Evolutionary conservation across 2,329 filamentous ascomycete species (phyloP), one percentile per base, ranked within the genome.

Genomic region (Fusarium torreyae): DNA sequence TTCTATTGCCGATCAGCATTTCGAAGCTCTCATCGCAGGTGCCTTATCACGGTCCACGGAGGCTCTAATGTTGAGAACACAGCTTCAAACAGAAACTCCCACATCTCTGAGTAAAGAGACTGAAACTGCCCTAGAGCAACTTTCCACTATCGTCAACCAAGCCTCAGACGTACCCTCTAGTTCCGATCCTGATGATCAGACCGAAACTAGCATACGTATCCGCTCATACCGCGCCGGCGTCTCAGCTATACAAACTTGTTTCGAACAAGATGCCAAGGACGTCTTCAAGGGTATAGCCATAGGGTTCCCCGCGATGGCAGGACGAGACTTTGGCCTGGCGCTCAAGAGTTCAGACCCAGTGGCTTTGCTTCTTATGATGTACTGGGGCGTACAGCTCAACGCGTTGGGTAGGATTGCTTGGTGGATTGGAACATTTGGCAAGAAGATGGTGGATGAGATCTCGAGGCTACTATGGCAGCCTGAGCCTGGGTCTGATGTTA

Each of bases 351-450:
- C 64, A 11, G 78, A 81, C 24, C 80, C 79, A 1, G 71, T 82
- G 42, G 75, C 79, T 17, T 52, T 82, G 34, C 75, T 81, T 15
- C 70, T 81, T 5, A 63, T 80, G 54, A 72, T 81, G 72, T 77
- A 80, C 46, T 82, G 80, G 79, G 74, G 76, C 2, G 78, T 81
- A 18, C 70, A 80, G 53, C 65, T 81, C 14, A 63, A 76, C 9
- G 46, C 60, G 6, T 40, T 74, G 14, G 72, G 72, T 0, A 67
- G 64, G 36, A 46, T 62, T n/a, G 68, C 66, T n/a, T 74, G 72
- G 72, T 74, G 72, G 72, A 67, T 70, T 26, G 70, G 68, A 5
- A 65, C 69, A 0, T 67, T 74, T n/a, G 72, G 72, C 1, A 61
- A 55, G 22, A 64, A 45, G 49, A 70, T 74, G 66, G 72, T 74